Conservation (phyloP, 176 grass and related monocot genomes). For the Cocos nucifera region DNA sequence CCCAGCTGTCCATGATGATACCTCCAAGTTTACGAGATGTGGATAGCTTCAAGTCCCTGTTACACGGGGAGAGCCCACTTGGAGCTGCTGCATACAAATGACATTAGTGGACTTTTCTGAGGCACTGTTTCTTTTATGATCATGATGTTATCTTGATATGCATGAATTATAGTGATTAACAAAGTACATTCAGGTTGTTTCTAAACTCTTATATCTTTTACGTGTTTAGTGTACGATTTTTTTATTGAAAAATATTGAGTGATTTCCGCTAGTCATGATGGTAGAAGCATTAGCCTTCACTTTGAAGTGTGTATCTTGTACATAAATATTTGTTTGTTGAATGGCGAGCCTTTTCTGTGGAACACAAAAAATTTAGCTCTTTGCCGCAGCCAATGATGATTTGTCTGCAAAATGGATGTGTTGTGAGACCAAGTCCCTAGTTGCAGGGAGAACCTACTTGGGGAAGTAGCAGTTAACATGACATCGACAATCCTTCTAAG, state of each 20-base stretch:
- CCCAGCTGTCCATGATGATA: background rate
- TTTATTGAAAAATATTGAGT: too few relatives aligned
- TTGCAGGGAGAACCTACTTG: slow-evolving; percentile 41
- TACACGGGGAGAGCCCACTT: slow-evolving; percentile 44
- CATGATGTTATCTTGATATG: too few relatives aligned
- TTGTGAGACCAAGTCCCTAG: slow-evolving; percentile 28
- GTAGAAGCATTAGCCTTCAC: too few relatives aligned
- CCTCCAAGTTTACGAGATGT: slow-evolving; percentile 14
- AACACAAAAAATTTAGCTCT: background rate
- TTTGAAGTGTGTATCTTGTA: too few relatives aligned
- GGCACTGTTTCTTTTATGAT: background rate
- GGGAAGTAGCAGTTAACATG: slow-evolving; percentile 15
- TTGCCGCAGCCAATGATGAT: slow-evolving; percentile 15
- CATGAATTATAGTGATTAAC: too few relatives aligned
- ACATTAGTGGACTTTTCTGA: slow-evolving; percentile 13
- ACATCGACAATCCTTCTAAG: slow-evolving; percentile 10
- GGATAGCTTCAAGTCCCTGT: slow-evolving; percentile 28
- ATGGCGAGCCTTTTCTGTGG: too few relatives aligned
- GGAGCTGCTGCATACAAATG: slow-evolving; percentile 25
- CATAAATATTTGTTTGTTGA: too few relatives aligned
- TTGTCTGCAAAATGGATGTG: slow-evolving; percentile 51
- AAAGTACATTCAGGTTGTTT: too few relatives aligned
- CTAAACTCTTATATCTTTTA: too few relatives aligned
- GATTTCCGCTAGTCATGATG: too few relatives aligned
- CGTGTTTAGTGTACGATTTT: too few relatives aligned